Conservation (phyloP, 495 filamentous ascomycete genomes). For the Daldinia decipiens region DNA sequence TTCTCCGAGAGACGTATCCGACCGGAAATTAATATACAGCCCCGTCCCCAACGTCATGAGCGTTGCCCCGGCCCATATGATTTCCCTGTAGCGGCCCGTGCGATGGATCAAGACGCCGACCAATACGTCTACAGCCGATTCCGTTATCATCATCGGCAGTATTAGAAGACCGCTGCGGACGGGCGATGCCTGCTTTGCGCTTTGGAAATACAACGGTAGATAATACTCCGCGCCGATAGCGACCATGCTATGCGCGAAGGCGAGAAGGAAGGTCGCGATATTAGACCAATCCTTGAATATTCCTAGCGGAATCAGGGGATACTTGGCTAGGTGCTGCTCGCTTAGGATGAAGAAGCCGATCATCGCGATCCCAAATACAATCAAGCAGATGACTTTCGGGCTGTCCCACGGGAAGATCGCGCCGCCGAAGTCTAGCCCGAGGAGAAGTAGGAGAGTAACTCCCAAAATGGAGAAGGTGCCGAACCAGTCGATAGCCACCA, state of each 20-base stretch:
- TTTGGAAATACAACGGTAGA: conserved; percentile 76
- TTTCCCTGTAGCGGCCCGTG: conserved; percentile 68
- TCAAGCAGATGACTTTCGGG: conserved; percentile 73
- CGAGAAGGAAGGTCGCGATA: conserved; percentile 59
- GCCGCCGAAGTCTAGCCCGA: conserved; percentile 78
- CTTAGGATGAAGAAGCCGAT: conserved; percentile 67
- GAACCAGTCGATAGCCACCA: conserved; percentile 62
- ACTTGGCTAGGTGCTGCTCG: conserved; percentile 72
- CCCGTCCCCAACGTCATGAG: conserved; percentile 67
- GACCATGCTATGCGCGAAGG: conserved; percentile 66
- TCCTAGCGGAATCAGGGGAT: conserved; percentile 74
- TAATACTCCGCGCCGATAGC: conserved; percentile 67
- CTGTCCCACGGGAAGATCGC: conserved; percentile 73
- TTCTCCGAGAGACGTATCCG: conserved; percentile 56
- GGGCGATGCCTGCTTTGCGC: conserved; percentile 73
- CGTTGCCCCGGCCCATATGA: conserved; percentile 61
- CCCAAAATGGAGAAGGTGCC: conserved; percentile 68
- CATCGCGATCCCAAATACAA: conserved; percentile 71
- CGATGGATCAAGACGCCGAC: conserved; percentile 66
- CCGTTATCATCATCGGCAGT: conserved; percentile 67
- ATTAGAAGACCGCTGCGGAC: conserved; percentile 77
- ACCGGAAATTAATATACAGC: conserved; percentile 62
- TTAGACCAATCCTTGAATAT: conserved; percentile 70
- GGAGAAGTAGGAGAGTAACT: conserved; percentile 76
- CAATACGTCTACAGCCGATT: conserved; percentile 60